Percentiles rank a stretch among this genome's conserved stretches.
Evolutionary conservation across 495 filamentous ascomycete genomes (phyloP).

Genomic region (Penicillium psychrofluorescens): DNA sequence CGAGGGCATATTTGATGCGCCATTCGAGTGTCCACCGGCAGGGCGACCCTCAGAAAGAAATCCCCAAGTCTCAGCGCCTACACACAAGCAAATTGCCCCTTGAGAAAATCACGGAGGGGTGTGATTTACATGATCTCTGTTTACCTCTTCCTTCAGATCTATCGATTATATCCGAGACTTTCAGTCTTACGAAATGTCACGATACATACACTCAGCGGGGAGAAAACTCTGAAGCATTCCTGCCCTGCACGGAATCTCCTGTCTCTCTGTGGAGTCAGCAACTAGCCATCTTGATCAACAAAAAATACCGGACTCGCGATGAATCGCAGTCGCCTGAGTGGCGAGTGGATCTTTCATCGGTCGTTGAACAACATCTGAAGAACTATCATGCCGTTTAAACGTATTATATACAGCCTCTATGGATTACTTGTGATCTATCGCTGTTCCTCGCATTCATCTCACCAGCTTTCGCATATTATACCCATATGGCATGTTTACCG

Average conservation of each 20-base stretch:
- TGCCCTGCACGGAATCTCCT: background rate
- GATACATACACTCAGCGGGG: slow-evolving; percentile 19
- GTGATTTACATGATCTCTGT: slow-evolving; percentile 18
- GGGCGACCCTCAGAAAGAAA: slow-evolving; percentile 2
- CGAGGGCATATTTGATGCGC: slow-evolving; percentile 32
- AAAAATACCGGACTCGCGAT: slow-evolving; percentile 1
- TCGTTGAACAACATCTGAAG: background rate
- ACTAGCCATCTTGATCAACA: slow-evolving; percentile 3
- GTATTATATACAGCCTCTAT: too few relatives aligned
- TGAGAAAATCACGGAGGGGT: slow-evolving; percentile 28
- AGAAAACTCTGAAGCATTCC: background rate
- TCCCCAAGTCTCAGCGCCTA: slow-evolving; percentile 15
- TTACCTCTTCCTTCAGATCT: slow-evolving; percentile 8
- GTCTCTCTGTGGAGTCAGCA: slow-evolving; percentile 10
- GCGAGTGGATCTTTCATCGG: slow-evolving; percentile 4
- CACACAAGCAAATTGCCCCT: slow-evolving; percentile 24
- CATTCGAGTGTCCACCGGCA: slow-evolving; percentile 1
- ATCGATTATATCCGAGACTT: background rate
- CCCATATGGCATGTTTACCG: background rate
- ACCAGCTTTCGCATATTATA: background rate
- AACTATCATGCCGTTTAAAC: background rate
- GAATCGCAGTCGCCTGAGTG: background rate
- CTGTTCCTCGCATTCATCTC: too few relatives aligned
- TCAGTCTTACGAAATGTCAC: background rate
- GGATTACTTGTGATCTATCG: too few relatives aligned